Base-by-base conservation (phyloP, 2,329 filamentous ascomycete species). In the Penicillium paneum region DNA sequence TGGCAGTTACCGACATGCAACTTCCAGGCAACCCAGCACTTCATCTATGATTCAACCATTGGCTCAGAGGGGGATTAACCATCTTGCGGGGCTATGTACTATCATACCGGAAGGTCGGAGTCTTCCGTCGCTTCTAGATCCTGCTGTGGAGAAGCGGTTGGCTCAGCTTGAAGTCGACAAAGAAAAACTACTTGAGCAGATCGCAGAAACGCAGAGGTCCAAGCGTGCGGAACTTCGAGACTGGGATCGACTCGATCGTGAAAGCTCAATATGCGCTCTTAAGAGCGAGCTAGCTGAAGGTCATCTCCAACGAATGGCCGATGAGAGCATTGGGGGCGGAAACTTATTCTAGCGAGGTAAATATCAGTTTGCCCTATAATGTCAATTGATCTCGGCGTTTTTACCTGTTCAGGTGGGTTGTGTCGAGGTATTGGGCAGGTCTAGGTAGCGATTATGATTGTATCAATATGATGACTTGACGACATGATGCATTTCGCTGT, bases 211-310 rank as follows among this genome's bases (percentile, higher is more conserved):
- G 49, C 76, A 80, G 54, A 68, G 63, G 47, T 54, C 64, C 11
- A 79, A 78, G 60, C 69, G 76, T 43, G 64, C 65, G 15, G 72
- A 67, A 0, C 54, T 79, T 48, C 71, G 71, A 49, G 77, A 80
- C 34, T 80, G 78, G 78, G 76, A 79, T 48, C 74, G 68, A 47
- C 56, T 78, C 41, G 74, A 78, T 55, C 67, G 76, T 31, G 78
- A 80, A 63, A 78, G 72, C 53, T 73, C 74, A 28, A 75, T 77
- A 19, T 76, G 75, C 38, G 71, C 73, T 3, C 59, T 78, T 41
- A 78, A 74, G 59, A 79, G 76, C 57, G 77, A 80, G 51, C 62
- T 80, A 48, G 77, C 78, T 3, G 78, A 80, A 56, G 69, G 73
- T 1, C 75, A 78, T 64, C 59, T 79, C 56, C 75, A 78, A 49